Base-by-base conservation (phyloP, 768 basidiomycete genomes). In the Trametes maxima region DNA sequence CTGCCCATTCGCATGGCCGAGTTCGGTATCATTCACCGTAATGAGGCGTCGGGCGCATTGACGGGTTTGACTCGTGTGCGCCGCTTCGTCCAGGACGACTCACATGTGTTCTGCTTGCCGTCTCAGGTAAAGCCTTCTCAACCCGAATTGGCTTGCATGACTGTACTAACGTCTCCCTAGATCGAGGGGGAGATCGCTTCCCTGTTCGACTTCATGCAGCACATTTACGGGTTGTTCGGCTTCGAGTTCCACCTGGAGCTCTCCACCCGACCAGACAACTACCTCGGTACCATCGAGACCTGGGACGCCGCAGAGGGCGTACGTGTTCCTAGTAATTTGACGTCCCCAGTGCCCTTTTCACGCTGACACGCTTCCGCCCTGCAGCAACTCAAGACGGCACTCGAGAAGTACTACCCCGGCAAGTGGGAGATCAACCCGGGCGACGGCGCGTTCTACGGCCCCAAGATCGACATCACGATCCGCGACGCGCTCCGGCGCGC, bases 381-480 rank as follows among this genome's bases (percentile, higher is more conserved):
- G 42, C 72, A 95, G 91, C 92, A 94, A 90, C 83, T 95, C 54
- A 87, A 81, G 54, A 78, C 82, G 66, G 89, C 93, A 1, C 85
- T 99, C 53, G 92, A 98, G 37, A 88, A 87, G 68, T 83, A 85
- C 59, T 90, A 95, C 67, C 85, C 93, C 0, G 94, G 92, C 48
- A 83, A 90, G 66, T 99, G 97, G 97, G 84, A 87, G 55, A 75
- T 95, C 59, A 97, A 97, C 74, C 92, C 92, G 10, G 96, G 95
- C 46, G 97, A 99, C 69, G 97, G 97, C 51, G 97, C 97, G 11
- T 99, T 99, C 84, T 99, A 99, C 77, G 97, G 97, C 0, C 97
- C 97, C 65, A 98, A 98, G 80, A 96, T 98, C 70, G 97, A 98
- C 76, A 96, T 99, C 78, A 94, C 91, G 61, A 90, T 98, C 72